Evolutionary conservation across 257 asterid genomes (phyloP), one percentile per base, ranked within the genome.

Genomic region (Ajuga chamaepitys): DNA sequence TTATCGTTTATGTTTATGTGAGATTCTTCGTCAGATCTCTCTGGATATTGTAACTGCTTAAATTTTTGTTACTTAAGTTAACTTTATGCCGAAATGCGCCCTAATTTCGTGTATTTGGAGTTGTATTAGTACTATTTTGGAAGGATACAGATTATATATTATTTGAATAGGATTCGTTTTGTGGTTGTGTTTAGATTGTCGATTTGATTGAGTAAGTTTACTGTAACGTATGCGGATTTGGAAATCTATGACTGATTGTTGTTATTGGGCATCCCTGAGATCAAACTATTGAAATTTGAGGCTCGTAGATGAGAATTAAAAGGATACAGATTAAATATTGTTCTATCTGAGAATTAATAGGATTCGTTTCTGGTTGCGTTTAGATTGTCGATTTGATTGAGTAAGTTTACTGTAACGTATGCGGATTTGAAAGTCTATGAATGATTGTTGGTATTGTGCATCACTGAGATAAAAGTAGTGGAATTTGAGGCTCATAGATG

Each of bases 21-120:
- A 38, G 45, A 17, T 13, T 71, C 13, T 13, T 46, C 38, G 52
- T 41, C 57, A 51, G 83, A 81, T 84, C 83, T 71, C 21, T 53
- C 55, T 46, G 22, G 24, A 42, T 68, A 10, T 17, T 28, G 14
- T 4, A 18, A 13, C 10, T 16, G 72, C 53, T 56, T 55, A 35
- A 42, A 28, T 1, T 62, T 37, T 20, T 28, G 16, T 8, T 0
- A 0, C 34, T 16, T 5, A 10, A 58, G 3, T 62, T 22, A 34
- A 47, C 0, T 71, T 66, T 30, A 1, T 28, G n/a, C 60, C 35
- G 21, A 38, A 26, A 7, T 37, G 14, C 9, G 38, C 14, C 44
- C 18, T 32, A 14, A 17, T 52, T 38, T 28, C 7, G 41, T 62
- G 26, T 51, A 16, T 35, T 30, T 30, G 37, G 37, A 30, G 9